These are phyloP conservation scores for Phytophthora chlamydospora DNA, from an alignment of 352 stramenopile genomes.

Conservation along the genomic window DNA sequence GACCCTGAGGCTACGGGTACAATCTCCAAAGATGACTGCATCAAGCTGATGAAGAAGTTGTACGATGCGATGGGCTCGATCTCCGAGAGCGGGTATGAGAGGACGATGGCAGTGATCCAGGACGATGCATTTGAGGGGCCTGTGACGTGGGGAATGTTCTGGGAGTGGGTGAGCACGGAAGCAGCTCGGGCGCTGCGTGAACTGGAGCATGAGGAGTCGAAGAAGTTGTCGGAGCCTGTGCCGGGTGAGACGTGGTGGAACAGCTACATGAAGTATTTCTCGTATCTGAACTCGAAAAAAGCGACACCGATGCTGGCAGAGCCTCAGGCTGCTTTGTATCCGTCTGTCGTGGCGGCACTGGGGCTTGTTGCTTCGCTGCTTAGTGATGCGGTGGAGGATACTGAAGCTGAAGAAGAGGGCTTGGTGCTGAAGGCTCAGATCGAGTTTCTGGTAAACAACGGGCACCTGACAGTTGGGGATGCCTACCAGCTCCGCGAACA, in stretches of 20 bases:
- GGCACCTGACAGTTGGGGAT: constrained; percentile 64
- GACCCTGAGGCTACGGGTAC: constrained; percentile 60
- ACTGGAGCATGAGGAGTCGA: constrained; percentile 65
- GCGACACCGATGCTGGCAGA: constrained; percentile 31
- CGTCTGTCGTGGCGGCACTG: constrained; percentile 26
- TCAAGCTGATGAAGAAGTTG: constrained; percentile 78
- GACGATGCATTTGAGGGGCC: constrained; percentile 67
- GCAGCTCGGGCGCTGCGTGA: constrained; percentile 67
- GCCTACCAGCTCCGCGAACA: constrained; percentile 74
- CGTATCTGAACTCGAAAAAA: constrained; percentile 40
- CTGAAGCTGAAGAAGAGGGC: constrained; percentile 31
- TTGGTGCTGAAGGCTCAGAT: constrained; percentile 76
- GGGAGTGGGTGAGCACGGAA: constrained; percentile 87
- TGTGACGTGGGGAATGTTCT: constrained; percentile 87
- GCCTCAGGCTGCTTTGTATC: constrained; percentile 33
- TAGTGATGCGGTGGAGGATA: neutral
- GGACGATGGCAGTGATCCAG: constrained; percentile 61
- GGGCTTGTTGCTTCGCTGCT: neutral
- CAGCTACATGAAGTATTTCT: constrained; percentile 62
- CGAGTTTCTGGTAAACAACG: constrained; percentile 76
- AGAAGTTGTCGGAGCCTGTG: constrained; percentile 47
- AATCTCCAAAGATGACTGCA: constrained; percentile 77
- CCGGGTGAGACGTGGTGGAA: constrained; percentile 68
- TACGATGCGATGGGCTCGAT: constrained; percentile 76
- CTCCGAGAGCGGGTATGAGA: constrained; percentile 67